Conservation (phyloP, 1,284 basidiomycete genomes). For the Trametes pubescens region DNA sequence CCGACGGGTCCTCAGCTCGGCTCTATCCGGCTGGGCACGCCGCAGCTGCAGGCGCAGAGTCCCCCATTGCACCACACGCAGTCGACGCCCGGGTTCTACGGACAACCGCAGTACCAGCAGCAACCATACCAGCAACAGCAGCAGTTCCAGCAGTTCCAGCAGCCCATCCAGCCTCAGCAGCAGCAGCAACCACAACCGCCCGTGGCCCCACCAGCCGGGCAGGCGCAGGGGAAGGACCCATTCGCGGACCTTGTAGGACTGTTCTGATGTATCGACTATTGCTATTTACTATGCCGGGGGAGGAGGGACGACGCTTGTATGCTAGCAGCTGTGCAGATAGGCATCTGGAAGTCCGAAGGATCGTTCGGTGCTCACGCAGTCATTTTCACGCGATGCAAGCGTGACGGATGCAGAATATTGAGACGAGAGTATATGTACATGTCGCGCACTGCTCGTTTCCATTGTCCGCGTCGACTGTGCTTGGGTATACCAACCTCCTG, state of each 20-base stretch:
- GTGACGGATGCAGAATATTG: conserved; percentile 8
- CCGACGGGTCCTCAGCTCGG: conserved; percentile 30
- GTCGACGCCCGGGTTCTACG: conserved; percentile 32
- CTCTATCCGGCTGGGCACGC: conserved; percentile 42
- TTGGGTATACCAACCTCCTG: conserved; percentile 26
- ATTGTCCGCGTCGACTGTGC: conserved; percentile 21
- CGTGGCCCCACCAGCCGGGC: conserved; percentile 26
- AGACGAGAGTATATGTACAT: conserved; percentile 27
- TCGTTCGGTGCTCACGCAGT: background rate
- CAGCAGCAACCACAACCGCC: conserved; percentile 28
- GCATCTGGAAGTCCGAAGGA: background rate
- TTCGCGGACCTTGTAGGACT: conserved; percentile 82
- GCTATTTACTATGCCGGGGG: conserved; percentile 19
- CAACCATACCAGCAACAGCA: conserved; percentile 21
- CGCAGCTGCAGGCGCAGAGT: conserved; percentile 33
- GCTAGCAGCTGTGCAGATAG: conserved; percentile 16
- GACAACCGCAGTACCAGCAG: conserved; percentile 36
- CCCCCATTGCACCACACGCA: conserved; percentile 21
- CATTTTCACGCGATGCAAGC: background rate
- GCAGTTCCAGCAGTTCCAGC: conserved; percentile 12
- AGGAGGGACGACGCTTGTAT: conserved; percentile 13
- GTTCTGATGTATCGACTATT: conserved; percentile 55
- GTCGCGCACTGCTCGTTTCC: conserved; percentile 16
- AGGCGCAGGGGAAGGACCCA: conserved; percentile 72
- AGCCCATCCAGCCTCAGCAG: conserved; percentile 22